These are phyloP conservation scores for Tolypocladium tundrense DNA, from an alignment of 2,329 filamentous ascomycete genomes.

Conservation along the genomic window DNA sequence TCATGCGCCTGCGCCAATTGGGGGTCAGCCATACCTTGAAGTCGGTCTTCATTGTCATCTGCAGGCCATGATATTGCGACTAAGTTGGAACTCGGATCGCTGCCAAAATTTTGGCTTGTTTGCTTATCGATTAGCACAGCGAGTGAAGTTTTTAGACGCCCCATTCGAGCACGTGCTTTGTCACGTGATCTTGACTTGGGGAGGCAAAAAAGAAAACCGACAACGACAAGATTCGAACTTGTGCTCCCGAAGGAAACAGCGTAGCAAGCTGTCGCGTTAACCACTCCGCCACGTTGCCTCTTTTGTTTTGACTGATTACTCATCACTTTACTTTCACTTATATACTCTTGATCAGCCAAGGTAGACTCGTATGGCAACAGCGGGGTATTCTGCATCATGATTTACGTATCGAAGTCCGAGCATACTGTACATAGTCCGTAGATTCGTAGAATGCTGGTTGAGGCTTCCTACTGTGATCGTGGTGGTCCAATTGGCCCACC, in stretches of 20 bases:
- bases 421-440: too few relatives aligned
- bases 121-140: slow-evolving; percentile 12
- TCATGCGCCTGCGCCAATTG: not conserved
- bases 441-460: not conserved
- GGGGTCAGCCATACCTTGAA: slow-evolving; percentile 63
- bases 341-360: not conserved
- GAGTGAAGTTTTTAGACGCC: not conserved
- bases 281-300: slow-evolving; percentile 1
- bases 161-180: not conserved
- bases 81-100: slow-evolving; percentile 4
- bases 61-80: slow-evolving; percentile 20
- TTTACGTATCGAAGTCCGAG: too few relatives aligned
- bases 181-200: slow-evolving; percentile 7
- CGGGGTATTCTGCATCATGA: too few relatives aligned
- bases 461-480: not conserved
- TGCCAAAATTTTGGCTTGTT: slow-evolving; percentile 17
- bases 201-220: not conserved
- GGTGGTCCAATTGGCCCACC: not conserved
- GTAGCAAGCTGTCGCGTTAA: not conserved
- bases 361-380: too few relatives aligned
- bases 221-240: not conserved
- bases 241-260: not conserved
- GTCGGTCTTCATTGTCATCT: slow-evolving; percentile 86
- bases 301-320: not conserved
- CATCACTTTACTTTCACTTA: not conserved